These are phyloP conservation scores for Leccinum fibrillosum DNA, from an alignment of 768 basidiomycete genomes.

Conservation along the genomic window DNA sequence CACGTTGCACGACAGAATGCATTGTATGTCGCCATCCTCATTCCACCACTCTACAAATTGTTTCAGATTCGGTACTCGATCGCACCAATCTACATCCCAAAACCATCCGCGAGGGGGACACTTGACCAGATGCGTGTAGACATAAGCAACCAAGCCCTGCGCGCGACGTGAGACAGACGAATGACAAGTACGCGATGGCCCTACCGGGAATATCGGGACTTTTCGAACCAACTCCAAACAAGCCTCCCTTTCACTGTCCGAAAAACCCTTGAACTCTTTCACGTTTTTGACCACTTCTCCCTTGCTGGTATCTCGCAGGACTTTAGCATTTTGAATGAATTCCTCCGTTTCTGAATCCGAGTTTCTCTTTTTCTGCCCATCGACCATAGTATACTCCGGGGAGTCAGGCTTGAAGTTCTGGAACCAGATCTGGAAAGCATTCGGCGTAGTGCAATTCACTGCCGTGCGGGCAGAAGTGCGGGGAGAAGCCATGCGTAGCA, in stretches of 20 bases:
- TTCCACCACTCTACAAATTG: conserved; percentile 8
- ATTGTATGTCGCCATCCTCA: conserved; percentile 1
- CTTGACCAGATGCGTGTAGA: conserved; percentile 24
- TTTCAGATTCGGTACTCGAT: conserved; percentile 5
- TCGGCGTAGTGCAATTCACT: neutral
- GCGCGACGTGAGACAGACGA: conserved; percentile 3
- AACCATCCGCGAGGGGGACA: conserved; percentile 16
- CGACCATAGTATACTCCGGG: conserved; percentile 17
- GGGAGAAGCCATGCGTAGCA: neutral
- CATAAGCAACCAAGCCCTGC: conserved; percentile 26
- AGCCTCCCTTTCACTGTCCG: neutral
- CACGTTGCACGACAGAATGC: conserved; percentile 11
- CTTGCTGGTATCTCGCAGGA: conserved; percentile 14
- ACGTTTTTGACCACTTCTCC: conserved; percentile 18
- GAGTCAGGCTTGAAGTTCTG: neutral
- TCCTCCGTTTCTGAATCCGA: neutral
- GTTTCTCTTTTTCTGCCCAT: conserved; percentile 8
- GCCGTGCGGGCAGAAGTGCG: neutral
- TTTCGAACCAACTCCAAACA: conserved; percentile 16
- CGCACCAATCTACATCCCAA: conserved; percentile 8
- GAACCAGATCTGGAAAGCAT: conserved; percentile 18
- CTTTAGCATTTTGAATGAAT: conserved; percentile 2
- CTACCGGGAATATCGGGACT: conserved; percentile 25
- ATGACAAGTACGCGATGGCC: neutral
- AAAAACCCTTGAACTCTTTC: conserved; percentile 12